phyloP scores from a whole-genome alignment of 305 asterid species.

The Fraxinus velutina region DNA sequence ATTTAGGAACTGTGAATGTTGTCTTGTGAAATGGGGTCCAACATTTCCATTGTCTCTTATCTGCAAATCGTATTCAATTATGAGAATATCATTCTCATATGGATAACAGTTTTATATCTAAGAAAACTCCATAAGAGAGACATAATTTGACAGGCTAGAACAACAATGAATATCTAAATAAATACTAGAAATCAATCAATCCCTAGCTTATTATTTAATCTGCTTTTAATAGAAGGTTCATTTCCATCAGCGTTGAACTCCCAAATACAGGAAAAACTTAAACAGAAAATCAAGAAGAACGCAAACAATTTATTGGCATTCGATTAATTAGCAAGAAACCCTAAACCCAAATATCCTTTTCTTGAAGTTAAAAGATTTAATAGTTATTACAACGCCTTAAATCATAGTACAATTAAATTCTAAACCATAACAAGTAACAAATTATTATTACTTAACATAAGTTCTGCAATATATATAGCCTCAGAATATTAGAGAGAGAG shows the following conservation, averaged over 20 bases:
- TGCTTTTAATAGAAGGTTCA: background rate
- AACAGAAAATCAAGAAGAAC: background rate
- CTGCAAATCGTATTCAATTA: slow-evolving; percentile 45
- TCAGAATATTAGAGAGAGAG: background rate
- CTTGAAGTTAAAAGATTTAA: background rate
- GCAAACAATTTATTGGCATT: background rate
- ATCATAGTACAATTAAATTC: background rate
- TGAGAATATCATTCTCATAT: slow-evolving; percentile 33
- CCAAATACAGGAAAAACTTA: background rate
- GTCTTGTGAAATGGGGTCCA: slow-evolving; percentile 30
- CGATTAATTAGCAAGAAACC: background rate
- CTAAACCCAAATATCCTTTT: background rate
- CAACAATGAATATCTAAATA: background rate
- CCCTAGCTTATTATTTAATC: background rate
- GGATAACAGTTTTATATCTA: slow-evolving; percentile 16
- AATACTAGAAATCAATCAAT: background rate
- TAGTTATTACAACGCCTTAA: background rate
- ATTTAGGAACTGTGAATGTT: background rate
- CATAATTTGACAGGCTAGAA: background rate
- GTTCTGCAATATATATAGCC: background rate
- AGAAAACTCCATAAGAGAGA: background rate
- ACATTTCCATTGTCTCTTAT: slow-evolving; percentile 23
- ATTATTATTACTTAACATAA: slow-evolving; percentile 9
- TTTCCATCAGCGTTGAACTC: background rate
- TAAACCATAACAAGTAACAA: slow-evolving; percentile 12